These are phyloP conservation scores for Russula compacta DNA, from an alignment of 768 basidiomycete genomes.

Conservation along the genomic window DNA sequence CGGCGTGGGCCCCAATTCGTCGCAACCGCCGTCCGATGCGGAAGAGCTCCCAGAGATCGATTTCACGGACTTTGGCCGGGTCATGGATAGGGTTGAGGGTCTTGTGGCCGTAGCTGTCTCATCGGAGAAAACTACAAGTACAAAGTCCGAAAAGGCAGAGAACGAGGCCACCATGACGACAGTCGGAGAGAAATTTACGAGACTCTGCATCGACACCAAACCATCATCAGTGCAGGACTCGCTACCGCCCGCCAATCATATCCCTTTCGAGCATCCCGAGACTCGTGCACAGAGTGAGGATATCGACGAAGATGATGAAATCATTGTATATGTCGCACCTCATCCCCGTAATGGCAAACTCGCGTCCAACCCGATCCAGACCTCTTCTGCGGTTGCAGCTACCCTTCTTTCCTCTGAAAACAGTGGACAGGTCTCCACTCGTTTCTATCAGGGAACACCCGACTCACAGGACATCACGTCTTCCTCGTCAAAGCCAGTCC, in stretches of 20 bases:
- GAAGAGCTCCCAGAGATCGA: conserved; percentile 38
- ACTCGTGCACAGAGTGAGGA: conserved; percentile 8
- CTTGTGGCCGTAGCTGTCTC: conserved; percentile 24
- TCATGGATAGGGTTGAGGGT: conserved; percentile 35
- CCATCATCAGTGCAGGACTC: not conserved
- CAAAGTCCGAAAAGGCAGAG: not conserved
- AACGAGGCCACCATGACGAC: conserved; percentile 3
- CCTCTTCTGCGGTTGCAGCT: not conserved
- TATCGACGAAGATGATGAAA: conserved; percentile 42
- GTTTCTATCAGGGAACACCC: conserved; percentile 35
- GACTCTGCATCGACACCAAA: conserved; percentile 31
- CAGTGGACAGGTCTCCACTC: conserved; percentile 40
- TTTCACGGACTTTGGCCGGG: conserved; percentile 48
- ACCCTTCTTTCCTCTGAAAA: not conserved
- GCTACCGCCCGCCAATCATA: not conserved
- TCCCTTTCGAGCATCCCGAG: conserved; percentile 7
- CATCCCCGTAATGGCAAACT: conserved; percentile 39
- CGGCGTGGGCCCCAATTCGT: not conserved
- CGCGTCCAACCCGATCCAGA: not conserved
- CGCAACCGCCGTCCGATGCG: conserved; percentile 12
- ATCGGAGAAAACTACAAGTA: not conserved
- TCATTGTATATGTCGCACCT: conserved; percentile 72
- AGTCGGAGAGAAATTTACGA: conserved; percentile 31
- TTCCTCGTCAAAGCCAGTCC: not conserved
- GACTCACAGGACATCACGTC: not conserved